A percentile compares a stretch with the other conserved stretches of the same genome.
Conservation (phyloP, 768 basidiomycete genomes). For the Tulasnella sp. region DNA sequence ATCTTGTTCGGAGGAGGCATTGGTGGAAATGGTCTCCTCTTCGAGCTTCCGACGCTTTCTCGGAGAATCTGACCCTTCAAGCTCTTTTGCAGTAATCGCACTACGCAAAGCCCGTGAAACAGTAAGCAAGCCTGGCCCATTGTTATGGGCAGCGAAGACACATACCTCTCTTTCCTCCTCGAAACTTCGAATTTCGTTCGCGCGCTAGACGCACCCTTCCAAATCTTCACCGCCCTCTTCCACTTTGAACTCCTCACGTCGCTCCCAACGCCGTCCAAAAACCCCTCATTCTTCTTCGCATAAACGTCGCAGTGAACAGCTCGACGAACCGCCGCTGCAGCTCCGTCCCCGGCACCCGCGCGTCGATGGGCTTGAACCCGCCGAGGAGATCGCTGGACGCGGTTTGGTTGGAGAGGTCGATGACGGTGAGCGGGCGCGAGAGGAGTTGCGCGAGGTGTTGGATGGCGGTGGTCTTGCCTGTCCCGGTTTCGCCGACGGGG, state of each 20-base stretch:
- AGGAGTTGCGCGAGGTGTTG: slow-evolving; percentile 78
- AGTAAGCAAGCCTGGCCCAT: neutral
- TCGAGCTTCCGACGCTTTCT: slow-evolving; percentile 60
- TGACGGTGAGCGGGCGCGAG: slow-evolving; percentile 62
- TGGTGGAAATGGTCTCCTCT: neutral
- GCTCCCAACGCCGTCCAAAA: slow-evolving; percentile 68
- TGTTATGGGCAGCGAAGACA: no score
- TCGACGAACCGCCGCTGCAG: slow-evolving; percentile 66
- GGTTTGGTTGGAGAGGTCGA: slow-evolving; percentile 94
- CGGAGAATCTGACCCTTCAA: slow-evolving; percentile 31
- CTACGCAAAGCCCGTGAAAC: neutral
- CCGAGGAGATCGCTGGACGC: slow-evolving; percentile 91
- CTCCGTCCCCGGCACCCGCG: slow-evolving; percentile 58
- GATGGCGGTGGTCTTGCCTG: slow-evolving; percentile 90
- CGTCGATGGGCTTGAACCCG: slow-evolving; percentile 92
- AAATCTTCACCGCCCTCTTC: slow-evolving; percentile 71
- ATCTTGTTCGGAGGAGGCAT: slow-evolving; percentile 17
- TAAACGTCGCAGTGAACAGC: slow-evolving; percentile 79
- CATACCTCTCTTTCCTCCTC: neutral
- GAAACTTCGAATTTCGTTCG: slow-evolving; percentile 10
- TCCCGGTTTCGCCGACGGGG: slow-evolving; percentile 96
- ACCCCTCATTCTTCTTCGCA: slow-evolving; percentile 78
- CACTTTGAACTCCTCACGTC: slow-evolving; percentile 75
- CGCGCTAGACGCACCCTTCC: slow-evolving; percentile 52
- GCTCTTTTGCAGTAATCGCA: neutral